Conservation (phyloP, 2,329 filamentous ascomycete genomes). For the Ustulina deusta region DNA sequence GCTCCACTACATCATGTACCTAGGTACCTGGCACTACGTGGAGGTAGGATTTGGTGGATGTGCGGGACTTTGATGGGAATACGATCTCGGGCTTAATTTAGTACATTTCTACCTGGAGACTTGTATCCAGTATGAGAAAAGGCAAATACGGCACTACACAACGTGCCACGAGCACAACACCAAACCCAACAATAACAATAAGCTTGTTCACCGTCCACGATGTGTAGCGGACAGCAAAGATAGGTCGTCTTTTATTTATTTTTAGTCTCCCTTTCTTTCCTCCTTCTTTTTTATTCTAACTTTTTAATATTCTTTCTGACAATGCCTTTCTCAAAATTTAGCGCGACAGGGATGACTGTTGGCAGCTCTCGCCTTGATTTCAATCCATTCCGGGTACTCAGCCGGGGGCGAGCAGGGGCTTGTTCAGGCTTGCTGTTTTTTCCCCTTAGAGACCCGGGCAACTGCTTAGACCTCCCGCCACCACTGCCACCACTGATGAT, state of each 20-base stretch:
- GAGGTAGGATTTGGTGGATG: constrained; percentile 1
- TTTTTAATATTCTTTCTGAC: too few relatives aligned
- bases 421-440: not conserved
- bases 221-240: not conserved
- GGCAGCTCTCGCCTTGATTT: constrained; percentile 20
- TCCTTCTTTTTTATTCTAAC: not conserved
- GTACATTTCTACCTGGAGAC: not conserved
- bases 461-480: constrained; percentile 30
- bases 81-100: constrained; percentile 23
- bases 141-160: not conserved
- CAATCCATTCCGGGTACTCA: not conserved
- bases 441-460: not conserved
- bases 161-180: constrained; percentile 5
- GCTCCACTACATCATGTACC: not conserved
- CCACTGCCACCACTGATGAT: constrained; percentile 29
- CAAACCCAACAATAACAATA: not conserved
- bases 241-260: not conserved
- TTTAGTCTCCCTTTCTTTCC: not conserved
- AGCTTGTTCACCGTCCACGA: constrained; percentile 13
- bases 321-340: not conserved
- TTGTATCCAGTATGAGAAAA: not conserved
- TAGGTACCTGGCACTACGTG: too few relatives aligned
- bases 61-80: constrained; percentile 26
- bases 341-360: not conserved
- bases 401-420: not conserved